Evolutionary conservation across 441 rosid genomes (phyloP), one percentile per base, ranked within the genome.

Genomic region (Gossypium schwendimanii): DNA sequence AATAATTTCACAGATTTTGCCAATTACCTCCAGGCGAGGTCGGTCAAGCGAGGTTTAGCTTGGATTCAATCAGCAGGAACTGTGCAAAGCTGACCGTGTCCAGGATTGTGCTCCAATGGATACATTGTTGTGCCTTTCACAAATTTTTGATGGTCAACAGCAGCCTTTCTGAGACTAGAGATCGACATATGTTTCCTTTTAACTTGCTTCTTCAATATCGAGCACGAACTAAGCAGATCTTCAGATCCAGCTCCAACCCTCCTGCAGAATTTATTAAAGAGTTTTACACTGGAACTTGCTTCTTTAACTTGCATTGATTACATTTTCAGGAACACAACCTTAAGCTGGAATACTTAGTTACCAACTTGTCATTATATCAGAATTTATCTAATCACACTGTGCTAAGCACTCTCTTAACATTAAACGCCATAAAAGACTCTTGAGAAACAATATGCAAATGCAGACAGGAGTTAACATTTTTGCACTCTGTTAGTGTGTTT

Each of bases 231-330:
- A 36, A 82, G 79, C 41, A 93, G 92, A 20, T 87, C 92, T 65
- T 12, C 65, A 31, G 90, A 89, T 73, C 89, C 93, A 17, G 91
- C 92, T 78, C 96, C 97, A 70, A 89, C 92, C 87, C 90, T 84
- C 92, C 99, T 89, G 77, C 73, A 61, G 58, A 49, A 44, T 26
- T 9, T 10, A 9, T 33, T 33, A 4, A 45, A 70, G 53, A 53
- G 6, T 6, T 33, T 33, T 33, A 33, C 39, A 33, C 39, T 33
- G 39, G 39, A 33, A 33, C 39, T 33, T 6, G 8, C 39, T 33
- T 33, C 39, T 6, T 33, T 33, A 33, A 20, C 63, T 39, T 36
- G 54, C 62, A 61, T 14, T 45, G 21, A 18, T 15, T 28, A 11
- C 60, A 64, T 41, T 17, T 45, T 18, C 26, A 75, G 64, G 66